Evolutionary conservation across 75 land plant species (phyloP), one percentile per base, ranked within the genome.

Genomic region (Picea sitchensis): DNA sequence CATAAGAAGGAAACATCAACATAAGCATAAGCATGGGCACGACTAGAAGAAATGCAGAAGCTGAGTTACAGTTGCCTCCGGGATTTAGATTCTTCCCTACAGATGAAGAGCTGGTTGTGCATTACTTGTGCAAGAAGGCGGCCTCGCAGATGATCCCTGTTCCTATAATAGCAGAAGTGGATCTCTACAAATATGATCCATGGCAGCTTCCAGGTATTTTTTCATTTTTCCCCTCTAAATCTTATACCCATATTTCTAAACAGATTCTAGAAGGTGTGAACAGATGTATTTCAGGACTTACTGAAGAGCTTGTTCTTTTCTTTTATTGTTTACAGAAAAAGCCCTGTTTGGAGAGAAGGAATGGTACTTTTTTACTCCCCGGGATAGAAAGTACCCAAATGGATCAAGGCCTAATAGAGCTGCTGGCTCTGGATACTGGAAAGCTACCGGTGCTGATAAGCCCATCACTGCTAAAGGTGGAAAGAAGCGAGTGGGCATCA

Each of bases 81-180:
- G 85, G 85, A 13, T 84, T 84, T 63, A 34, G 85, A 58, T 84
- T 84, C 59, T 78, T 76, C 9, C 85, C 85, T 20, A 82, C 85
- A 21, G 85, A 84, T 60, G 85, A 84, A 54, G 85, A 84, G 23
- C 79, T 84, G 61, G 65, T 84, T 6, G 79, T 81, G 26, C 74
- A 84, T 69, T 84, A 84, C 79, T 78, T 84, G 61, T 81, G 79
- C 73, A 76, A 61, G 73, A 84, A 84, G 83, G 85, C 58, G 1
- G 54, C 51, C 11, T 44, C 6, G 38, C 78, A 81, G 79, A 2
- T 5, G 38, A 75, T 81, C 34, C 84, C 83, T 14, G 85, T 84
- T 31, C 85, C 83, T 32, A 81, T 81, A 61, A 84, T 84, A 23
- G 83, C 85, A 54, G 85, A 84, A 41, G 83, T 84, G 44, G 85